These are phyloP conservation scores for Tilletia caries DNA, from an alignment of 1,284 basidiomycete genomes.

Conservation along the genomic window DNA sequence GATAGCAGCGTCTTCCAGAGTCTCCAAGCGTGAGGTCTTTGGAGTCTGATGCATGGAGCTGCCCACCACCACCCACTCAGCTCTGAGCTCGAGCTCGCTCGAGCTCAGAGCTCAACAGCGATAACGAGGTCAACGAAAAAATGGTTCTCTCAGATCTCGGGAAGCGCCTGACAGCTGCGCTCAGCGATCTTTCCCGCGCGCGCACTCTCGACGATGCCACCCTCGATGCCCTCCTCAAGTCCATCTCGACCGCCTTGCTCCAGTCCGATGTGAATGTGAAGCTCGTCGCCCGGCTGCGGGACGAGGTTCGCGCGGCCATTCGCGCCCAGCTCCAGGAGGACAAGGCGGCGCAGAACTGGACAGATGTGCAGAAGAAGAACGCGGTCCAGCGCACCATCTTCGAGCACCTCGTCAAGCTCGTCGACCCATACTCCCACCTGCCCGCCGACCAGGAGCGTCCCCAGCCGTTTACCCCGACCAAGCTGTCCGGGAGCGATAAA, in stretches of 20 bases:
- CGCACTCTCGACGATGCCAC: constrained; percentile 70
- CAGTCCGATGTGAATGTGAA: constrained; percentile 99
- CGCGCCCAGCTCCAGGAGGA: constrained; percentile 57
- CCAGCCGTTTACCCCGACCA: constrained; percentile 85
- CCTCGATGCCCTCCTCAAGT: constrained; percentile 69
- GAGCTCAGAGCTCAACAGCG: not conserved
- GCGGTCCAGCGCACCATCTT: constrained; percentile 67
- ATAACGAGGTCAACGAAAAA: not conserved
- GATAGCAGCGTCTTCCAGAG: no score
- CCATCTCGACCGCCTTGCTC: constrained; percentile 86
- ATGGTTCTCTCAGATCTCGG: constrained; percentile 98
- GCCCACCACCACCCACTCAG: not conserved
- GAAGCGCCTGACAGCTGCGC: constrained; percentile 84
- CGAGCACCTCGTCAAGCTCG: constrained; percentile 89
- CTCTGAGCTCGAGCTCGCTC: not conserved
- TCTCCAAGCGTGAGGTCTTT: no score
- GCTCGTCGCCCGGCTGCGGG: constrained; percentile 79
- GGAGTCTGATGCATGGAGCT: no score
- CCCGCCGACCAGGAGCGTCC: constrained; percentile 30
- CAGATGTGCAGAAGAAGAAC: constrained; percentile 44
- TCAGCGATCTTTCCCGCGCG: constrained; percentile 81
- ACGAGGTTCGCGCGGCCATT: constrained; percentile 71
- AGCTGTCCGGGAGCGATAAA: constrained; percentile 52
- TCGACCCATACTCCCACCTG: constrained; percentile 67
- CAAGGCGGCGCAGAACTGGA: constrained; percentile 31